These are phyloP conservation scores for Yamadazyma membranifaciens DNA, from an alignment of 1,139 yeast species.

Conservation along the genomic window DNA sequence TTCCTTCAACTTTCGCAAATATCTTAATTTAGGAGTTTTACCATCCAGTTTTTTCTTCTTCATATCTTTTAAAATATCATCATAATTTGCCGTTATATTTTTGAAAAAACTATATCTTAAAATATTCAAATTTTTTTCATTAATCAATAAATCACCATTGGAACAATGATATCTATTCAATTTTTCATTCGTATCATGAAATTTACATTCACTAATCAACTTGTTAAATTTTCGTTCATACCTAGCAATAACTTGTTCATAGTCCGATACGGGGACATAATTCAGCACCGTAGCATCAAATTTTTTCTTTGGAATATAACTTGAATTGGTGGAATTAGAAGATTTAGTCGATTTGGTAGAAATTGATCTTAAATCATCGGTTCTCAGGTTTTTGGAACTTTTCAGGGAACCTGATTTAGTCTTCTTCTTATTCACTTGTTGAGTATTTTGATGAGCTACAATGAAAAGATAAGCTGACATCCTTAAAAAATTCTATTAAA, in stretches of 20 bases:
- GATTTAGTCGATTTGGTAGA: conserved; percentile 10
- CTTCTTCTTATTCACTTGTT: conserved; percentile 3
- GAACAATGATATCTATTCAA: conserved; percentile 16
- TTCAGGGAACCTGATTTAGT: not conserved
- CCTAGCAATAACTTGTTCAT: conserved; percentile 17
- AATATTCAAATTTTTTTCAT: conserved; percentile 19
- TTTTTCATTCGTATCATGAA: conserved; percentile 18
- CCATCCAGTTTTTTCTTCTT: conserved; percentile 10
- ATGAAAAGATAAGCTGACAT: conserved; percentile 17
- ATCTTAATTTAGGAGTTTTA: conserved; percentile 17
- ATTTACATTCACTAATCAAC: conserved; percentile 13
- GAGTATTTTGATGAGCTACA: conserved; percentile 13
- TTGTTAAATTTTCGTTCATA: conserved; percentile 17
- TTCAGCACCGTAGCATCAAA: conserved; percentile 12
- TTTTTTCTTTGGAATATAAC: conserved; percentile 5
- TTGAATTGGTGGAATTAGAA: conserved; percentile 9
- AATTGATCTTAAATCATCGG: conserved; percentile 10
- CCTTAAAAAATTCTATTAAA: not conserved
- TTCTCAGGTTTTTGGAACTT: conserved; percentile 1
- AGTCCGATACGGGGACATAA: conserved; percentile 11
- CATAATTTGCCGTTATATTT: conserved; percentile 17
- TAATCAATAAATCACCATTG: conserved; percentile 18
- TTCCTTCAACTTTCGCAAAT: conserved; percentile 14
- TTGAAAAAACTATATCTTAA: conserved; percentile 29
- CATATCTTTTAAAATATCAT: conserved; percentile 12